Base-by-base conservation (phyloP, 78 protist genomes). In the Isochrysis galbana region DNA sequence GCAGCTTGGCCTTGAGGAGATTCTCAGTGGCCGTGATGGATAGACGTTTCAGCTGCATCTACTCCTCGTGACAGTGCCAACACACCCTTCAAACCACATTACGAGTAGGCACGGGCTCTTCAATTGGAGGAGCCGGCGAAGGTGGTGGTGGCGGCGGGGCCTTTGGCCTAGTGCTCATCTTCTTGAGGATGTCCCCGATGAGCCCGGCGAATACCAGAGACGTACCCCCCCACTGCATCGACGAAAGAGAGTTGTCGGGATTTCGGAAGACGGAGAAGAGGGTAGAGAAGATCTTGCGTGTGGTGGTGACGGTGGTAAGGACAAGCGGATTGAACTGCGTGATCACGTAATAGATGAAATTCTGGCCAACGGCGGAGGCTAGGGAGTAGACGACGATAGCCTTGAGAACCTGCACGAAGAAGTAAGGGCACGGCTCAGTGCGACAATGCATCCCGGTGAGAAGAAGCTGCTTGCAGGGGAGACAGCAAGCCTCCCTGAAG, bases 241-340 rank as follows among this genome's bases (percentile, higher is more conserved):
- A 0, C 34, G 14, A 11, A 29, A 77, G 84, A 3, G 47, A 39
- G 84, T 77, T 77, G 32, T 5, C n/a, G 34, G 84, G 84, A 29
- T 90, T 90, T 41, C 69, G 74, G 72, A 90, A 47, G n/a, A 90
- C 42, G 17, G 92, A 90, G 92, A 38, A 90, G 51, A 90, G 61
- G 34, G 74, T 74, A 11, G 80, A 54, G 87, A 90, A 90, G 82
- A 90, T 90, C 87, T 90, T 90, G 21, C 92, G 55, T 44, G 92
- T 90, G 34, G 92, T 90, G 54, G 92, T 90, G 36, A 90, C 92
- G n/a, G 92, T 78, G 92, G 92, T 36, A 84, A 34, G 45, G 44
- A 90, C 92, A 22, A 90, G 83, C 61, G 92, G 92, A 25, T 90
- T 74, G 74, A 90, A 90, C 72, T 36, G 47, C 67, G 92, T 36